Conservation (phyloP, 495 filamentous ascomycete genomes). For the Beverwykella pulmonaria region DNA sequence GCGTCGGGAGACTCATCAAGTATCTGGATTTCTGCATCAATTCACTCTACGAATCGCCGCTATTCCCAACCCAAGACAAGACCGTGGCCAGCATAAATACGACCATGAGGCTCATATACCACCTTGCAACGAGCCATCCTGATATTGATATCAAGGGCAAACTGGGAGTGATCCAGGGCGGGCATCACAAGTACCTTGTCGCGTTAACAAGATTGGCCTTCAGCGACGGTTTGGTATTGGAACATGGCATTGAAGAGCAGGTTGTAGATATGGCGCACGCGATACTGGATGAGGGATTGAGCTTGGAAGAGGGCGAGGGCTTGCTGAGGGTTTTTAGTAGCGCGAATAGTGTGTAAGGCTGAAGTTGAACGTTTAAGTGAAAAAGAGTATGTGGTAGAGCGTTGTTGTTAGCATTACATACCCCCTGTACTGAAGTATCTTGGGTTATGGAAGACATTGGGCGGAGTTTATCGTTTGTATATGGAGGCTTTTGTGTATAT, state of each 20-base stretch:
- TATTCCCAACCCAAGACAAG: slow-evolving; percentile 26
- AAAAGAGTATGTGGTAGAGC: no score
- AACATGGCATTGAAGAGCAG: slow-evolving; percentile 67
- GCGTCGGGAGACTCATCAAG: slow-evolving; percentile 61
- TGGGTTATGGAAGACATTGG: no score
- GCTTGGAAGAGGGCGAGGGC: slow-evolving; percentile 70
- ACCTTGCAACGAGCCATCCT: slow-evolving; percentile 56
- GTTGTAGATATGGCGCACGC: slow-evolving; percentile 66
- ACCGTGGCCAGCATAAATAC: slow-evolving; percentile 59
- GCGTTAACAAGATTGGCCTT: slow-evolving; percentile 69
- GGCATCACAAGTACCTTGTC: slow-evolving; percentile 66
- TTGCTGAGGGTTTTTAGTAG: slow-evolving; percentile 58
- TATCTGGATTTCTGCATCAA: slow-evolving; percentile 67
- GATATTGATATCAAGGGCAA: slow-evolving; percentile 60
- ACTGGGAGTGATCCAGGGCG: slow-evolving; percentile 59
- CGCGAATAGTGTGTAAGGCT: not conserved
- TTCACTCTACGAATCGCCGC: slow-evolving; percentile 56
- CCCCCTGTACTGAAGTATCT: no score
- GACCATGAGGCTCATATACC: slow-evolving; percentile 63
- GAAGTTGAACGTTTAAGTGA: no score
- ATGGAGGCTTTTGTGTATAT: no score
- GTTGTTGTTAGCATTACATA: no score
- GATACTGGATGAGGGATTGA: slow-evolving; percentile 66
- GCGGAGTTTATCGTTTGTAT: no score
- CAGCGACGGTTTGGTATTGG: slow-evolving; percentile 62